Base-by-base conservation (phyloP, 2,329 filamentous ascomycete species). In the Fusarium globosum region DNA sequence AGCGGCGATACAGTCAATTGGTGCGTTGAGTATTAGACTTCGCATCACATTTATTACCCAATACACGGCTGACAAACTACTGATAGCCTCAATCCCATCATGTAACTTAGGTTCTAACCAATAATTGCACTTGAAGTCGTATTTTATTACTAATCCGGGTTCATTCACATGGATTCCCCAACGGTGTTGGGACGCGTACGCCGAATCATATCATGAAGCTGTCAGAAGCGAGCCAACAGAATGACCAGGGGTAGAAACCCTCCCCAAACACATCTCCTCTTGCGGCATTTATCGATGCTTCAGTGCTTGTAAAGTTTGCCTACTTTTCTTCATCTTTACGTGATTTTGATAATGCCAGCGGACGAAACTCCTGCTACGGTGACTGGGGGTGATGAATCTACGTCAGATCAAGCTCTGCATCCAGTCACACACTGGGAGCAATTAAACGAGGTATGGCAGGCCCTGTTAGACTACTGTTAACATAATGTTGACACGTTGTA, bases 341-440 rank as follows among this genome's bases (percentile, higher is more conserved):
- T 30, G 8, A 51, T 30, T 51, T n/a, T 15, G 11, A 53, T 18
- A 3, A 65, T 65, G 62, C 14, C 26, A 21, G 4, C 14, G 7
- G 39, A 35, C 23, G 46, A 61, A 41, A 18, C 21, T 23, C 26
- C 14, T 10, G 3, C 12, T 10, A 18, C 33, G 21, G 36, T 9
- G 15, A 26, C 23, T 20, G 20, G 18, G 23, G 36, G 42, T 12
- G 35, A 66, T 20, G 4, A 18, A 15, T 21, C 49, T 2, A n/a
- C 36, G 11, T 35, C 38, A 7, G 20, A 38, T 51, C 58, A 57
- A 26, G 42, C 48, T 12, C 38, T 66, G 30, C 63, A 56, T 21
- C 26, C 62, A 20, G 46, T 46, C 7, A 26, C 30, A 18, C 62
- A 65, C 30, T 65, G 62, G 62, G 62, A 65, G 30, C 56, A 65